Conservation (phyloP, 1,284 basidiomycete species). For the Heterobasidion annosum region DNA sequence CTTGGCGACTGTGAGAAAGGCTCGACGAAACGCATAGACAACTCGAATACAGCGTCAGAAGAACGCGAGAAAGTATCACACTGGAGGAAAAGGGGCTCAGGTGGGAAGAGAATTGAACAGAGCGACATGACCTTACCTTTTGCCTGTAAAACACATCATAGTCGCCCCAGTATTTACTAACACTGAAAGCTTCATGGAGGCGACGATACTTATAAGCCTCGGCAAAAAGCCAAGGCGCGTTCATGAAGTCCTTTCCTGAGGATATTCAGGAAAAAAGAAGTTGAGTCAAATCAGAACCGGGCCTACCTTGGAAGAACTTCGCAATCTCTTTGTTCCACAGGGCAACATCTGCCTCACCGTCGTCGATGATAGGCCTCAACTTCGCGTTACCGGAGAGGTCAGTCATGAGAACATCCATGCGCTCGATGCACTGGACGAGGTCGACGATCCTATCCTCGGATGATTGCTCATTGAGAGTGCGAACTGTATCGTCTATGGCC, state of each 20-base stretch:
- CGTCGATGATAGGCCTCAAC: slow-evolving; percentile 83
- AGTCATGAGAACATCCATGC: slow-evolving; percentile 78
- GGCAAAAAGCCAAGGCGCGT: slow-evolving; percentile 91
- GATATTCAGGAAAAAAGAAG: not conserved
- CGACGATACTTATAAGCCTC: slow-evolving; percentile 98
- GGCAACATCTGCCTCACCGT: slow-evolving; percentile 89
- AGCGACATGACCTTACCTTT: slow-evolving; percentile 43
- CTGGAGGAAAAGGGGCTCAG: slow-evolving; percentile 22
- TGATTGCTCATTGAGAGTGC: slow-evolving; percentile 83
- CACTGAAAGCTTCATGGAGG: slow-evolving; percentile 91
- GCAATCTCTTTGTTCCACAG: slow-evolving; percentile 97
- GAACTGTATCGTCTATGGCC: slow-evolving; percentile 88
- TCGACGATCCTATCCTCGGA: slow-evolving; percentile 84
- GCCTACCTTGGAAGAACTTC: slow-evolving; percentile 81
- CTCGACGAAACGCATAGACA: slow-evolving; percentile 88
- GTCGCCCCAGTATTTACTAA: slow-evolving; percentile 86
- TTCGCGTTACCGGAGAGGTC: slow-evolving; percentile 77
- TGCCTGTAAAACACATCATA: slow-evolving; percentile 92
- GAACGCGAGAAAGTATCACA: slow-evolving; percentile 97
- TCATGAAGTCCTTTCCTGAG: slow-evolving; percentile 91
- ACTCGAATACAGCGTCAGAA: slow-evolving; percentile 87
- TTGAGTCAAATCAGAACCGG: not conserved
- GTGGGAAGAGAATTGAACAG: slow-evolving; percentile 7
- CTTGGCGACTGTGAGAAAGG: slow-evolving; percentile 63
- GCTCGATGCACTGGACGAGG: slow-evolving; percentile 80